phyloP scores from a whole-genome alignment of 1,284 basidiomycete genomes.

The Jaminaea rosea region DNA sequence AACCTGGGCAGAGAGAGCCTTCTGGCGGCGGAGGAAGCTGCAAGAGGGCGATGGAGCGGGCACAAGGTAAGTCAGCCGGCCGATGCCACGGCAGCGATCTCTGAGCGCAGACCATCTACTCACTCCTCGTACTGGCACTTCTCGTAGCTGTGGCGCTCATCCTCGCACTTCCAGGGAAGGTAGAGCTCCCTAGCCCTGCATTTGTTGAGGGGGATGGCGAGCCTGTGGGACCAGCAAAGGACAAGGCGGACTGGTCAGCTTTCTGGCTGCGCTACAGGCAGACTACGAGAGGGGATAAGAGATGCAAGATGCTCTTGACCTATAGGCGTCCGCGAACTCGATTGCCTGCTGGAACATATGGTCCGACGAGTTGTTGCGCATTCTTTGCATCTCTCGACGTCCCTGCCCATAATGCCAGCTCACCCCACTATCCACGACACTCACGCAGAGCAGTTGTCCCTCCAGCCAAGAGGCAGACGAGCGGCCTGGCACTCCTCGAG shows the following conservation, averaged over 20 bases:
- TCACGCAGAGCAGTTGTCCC: conserved; percentile 85
- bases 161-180: conserved; percentile 72
- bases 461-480: conserved; percentile 69
- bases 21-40: conserved; percentile 34
- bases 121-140: conserved; percentile 45
- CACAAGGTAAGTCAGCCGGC: background rate
- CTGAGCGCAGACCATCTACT: conserved; percentile 6
- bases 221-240: conserved; percentile 44
- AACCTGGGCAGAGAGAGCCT: conserved; percentile 18
- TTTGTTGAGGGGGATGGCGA: conserved; percentile 73
- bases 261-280: background rate
- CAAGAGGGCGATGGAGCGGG: background rate
- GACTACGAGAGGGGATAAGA: background rate
- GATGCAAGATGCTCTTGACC: background rate
- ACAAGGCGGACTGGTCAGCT: background rate
- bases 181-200: conserved; percentile 66
- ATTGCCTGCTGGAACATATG: too few species aligned
- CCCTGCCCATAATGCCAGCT: background rate
- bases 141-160: conserved; percentile 53
- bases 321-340: background rate
- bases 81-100: too few species aligned
- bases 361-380: too few species aligned
- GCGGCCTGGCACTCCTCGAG: conserved; percentile 70
- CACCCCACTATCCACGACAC: conserved; percentile 44
- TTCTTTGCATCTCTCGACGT: too few species aligned